Conservation (phyloP, 73 alveolate species). For the Effrenium voratum region DNA sequence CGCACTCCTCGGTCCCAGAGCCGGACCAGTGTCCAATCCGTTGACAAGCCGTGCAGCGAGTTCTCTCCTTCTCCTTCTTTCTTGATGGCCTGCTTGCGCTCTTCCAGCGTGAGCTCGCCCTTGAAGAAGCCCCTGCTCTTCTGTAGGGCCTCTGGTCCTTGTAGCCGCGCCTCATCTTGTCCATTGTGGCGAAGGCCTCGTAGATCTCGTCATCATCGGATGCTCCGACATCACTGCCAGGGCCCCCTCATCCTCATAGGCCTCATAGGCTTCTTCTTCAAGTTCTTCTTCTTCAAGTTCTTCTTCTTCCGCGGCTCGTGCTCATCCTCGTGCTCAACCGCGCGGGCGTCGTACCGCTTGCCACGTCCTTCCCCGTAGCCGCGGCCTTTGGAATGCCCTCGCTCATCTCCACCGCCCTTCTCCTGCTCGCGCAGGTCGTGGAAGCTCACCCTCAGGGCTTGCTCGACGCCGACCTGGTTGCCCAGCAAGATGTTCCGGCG, state of each 20-base stretch:
- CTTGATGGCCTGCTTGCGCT: not conserved
- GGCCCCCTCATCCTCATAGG: not conserved
- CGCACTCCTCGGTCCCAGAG: too few species aligned
- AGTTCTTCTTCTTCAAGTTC: too few species aligned
- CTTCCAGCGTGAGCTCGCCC: not conserved
- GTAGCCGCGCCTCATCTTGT: not conserved
- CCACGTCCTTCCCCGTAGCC: too few species aligned
- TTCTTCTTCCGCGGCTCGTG: too few species aligned
- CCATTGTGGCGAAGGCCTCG: conserved; percentile 23
- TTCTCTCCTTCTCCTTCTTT: not conserved
- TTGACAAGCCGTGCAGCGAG: not conserved
- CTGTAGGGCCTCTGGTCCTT: not conserved
- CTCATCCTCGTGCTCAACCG: too few species aligned
- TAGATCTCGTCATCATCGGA: not conserved
- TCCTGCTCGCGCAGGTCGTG: conserved; percentile 34
- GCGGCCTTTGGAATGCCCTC: too few species aligned
- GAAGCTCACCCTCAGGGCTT: not conserved
- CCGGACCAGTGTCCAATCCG: too few species aligned
- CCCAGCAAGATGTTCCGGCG: not conserved
- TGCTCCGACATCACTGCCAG: conserved; percentile 10
- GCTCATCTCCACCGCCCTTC: not conserved
- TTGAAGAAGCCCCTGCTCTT: not conserved
- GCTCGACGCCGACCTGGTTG: conserved; percentile 6
- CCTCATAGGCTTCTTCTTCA: not conserved
- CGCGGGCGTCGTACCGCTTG: too few species aligned